Evolutionary conservation across 1,284 basidiomycete genomes (phyloP).

Genomic region (Agaricales sp.): DNA sequence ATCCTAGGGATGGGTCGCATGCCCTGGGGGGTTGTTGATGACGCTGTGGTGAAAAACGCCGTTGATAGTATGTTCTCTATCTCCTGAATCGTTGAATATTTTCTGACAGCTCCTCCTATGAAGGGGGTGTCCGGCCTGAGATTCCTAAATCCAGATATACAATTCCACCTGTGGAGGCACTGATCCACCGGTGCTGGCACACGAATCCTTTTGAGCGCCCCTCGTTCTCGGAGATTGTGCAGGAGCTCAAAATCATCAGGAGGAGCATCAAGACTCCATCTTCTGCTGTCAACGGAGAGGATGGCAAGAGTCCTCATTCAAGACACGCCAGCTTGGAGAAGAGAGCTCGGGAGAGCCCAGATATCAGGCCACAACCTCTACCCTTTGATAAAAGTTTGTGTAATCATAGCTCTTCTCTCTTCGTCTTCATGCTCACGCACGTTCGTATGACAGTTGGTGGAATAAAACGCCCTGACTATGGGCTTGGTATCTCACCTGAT

Average conservation of each 20-base stretch:
- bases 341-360: neutral
- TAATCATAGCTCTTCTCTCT: too few relatives aligned
- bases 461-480: neutral
- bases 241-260: conserved; percentile 27
- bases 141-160: conserved; percentile 27
- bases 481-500: neutral
- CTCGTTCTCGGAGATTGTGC: conserved; percentile 33
- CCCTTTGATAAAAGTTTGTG: neutral
- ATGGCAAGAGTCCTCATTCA: conserved; percentile 6
- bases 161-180: conserved; percentile 20
- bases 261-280: conserved; percentile 18
- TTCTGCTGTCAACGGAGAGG: conserved; percentile 15
- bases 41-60: conserved; percentile 45
- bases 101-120: neutral
- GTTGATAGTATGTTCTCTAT: conserved; percentile 41
- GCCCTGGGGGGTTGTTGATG: conserved; percentile 53
- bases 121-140: conserved; percentile 44
- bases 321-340: conserved; percentile 6
- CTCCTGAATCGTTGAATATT: conserved; percentile 2
- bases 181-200: conserved; percentile 42
- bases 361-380: conserved; percentile 1
- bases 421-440: too few relatives aligned
- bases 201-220: conserved; percentile 34
- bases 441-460: too few relatives aligned
- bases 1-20: conserved; percentile 51